A percentile compares a stretch with the other conserved stretches of the same genome.
Conservation (phyloP, 305 asterid species). For the Solanum aculeatissimum region DNA sequence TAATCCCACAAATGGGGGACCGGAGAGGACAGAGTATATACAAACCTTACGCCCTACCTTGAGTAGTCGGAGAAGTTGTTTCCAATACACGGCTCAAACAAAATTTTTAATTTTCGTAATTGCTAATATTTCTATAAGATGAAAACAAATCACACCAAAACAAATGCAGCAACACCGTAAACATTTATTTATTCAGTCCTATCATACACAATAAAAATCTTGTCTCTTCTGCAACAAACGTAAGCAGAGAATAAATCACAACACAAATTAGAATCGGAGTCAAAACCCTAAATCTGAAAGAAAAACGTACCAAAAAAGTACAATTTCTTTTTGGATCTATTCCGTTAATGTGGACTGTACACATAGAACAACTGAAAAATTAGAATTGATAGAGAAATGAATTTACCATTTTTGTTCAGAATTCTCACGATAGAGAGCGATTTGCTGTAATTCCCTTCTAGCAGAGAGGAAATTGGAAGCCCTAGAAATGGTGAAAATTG, state of each 20-base stretch:
- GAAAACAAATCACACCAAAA: background rate
- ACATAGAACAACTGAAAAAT: background rate
- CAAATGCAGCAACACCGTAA: background rate
- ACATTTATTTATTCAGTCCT: background rate
- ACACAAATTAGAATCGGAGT: background rate
- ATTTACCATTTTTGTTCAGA: background rate
- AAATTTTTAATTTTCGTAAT: background rate
- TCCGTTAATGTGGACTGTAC: background rate
- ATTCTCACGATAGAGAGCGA: background rate
- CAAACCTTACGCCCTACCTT: background rate
- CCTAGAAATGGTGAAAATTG: background rate
- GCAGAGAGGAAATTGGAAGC: background rate
- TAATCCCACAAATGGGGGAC: background rate
- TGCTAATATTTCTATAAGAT: background rate
- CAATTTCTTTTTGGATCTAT: background rate
- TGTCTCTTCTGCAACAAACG: background rate
- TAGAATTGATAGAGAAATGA: background rate
- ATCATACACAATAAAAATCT: background rate
- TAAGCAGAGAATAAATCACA: background rate
- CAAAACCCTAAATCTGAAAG: background rate
- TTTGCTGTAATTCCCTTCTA: background rate
- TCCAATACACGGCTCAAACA: background rate
- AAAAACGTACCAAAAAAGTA: background rate
- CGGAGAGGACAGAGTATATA: rapidly evolving
- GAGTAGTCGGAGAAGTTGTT: background rate